Evolutionary conservation across 1,284 basidiomycete genomes (phyloP), one percentile per base, ranked within the genome.

Genomic region (Sanghuangporus baumii): DNA sequence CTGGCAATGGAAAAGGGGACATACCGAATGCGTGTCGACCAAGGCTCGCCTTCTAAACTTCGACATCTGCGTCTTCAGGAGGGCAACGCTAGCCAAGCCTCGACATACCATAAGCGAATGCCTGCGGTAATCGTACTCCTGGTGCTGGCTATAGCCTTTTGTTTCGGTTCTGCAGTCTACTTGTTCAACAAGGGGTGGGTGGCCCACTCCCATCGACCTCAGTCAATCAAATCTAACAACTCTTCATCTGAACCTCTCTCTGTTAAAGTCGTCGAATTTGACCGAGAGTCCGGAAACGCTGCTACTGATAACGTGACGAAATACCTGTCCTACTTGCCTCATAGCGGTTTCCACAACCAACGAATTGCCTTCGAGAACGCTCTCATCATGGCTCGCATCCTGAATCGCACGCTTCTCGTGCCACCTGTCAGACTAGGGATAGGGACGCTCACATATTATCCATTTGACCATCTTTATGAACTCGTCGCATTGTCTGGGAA

Each of bases 341-440:
- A 91, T 69, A 88, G 86, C 66, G 89, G 90, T 2, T 88, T 90
- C 67, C 89, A 93, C 73, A 93, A 93, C 71, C 90, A 93, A 74
- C 85, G 90, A 41, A 91, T 94, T 65, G 86, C 88, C 31, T 79
- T 93, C 64, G 88, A 93, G 72, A 93, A 93, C 68, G 89, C 89
- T 11, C 79, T 93, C 37, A 78, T 86, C 12, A 79, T 93, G 59
- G 80, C 90, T 7, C 77, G 75, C 66, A 71, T 89, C 36, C 79
- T 91, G 59, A 87, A 89, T 72, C 87, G 89, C 61, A 93, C 88
- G 9, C 76, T 93, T 41, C 79, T 93, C 64, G 74, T 91, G 37
- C 89, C 91, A 20, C 86, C 87, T 11, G 77, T 87, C 26, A 83
- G 86, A 58, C 80, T 92, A 4, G 88, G 89, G 38, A 72, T 68